A percentile compares a stretch with the other conserved stretches of the same genome.
These are phyloP conservation scores for Pyricularia pennisetigena DNA, from an alignment of 2,329 filamentous ascomycete species.

Conservation along the genomic window DNA sequence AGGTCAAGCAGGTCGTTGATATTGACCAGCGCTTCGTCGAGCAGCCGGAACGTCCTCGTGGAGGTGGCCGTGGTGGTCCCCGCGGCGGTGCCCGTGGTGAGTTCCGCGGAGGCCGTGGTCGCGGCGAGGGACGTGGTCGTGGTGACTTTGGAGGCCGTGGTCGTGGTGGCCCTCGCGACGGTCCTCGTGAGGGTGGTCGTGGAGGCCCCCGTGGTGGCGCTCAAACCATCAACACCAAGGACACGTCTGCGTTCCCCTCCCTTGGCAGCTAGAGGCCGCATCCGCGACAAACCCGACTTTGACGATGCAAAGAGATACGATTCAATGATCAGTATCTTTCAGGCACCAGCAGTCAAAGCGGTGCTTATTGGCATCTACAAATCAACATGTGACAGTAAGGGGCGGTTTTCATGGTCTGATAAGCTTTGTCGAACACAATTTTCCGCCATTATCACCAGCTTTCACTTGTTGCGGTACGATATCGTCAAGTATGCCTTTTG, in stretches of 20 bases:
- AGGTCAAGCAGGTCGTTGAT: slow-evolving; percentile 82
- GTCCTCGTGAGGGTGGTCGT: slow-evolving; percentile 12
- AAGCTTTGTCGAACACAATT: not conserved
- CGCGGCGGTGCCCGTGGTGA: slow-evolving; percentile 34
- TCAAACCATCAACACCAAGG: slow-evolving; percentile 45
- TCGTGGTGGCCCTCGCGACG: slow-evolving; percentile 28
- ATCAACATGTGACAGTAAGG: not conserved
- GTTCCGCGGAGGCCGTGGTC: slow-evolving; percentile 37
- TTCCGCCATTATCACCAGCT: not conserved
- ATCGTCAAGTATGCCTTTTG: not conserved
- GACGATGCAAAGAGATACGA: not conserved
- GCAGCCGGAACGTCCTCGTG: slow-evolving; percentile 45
- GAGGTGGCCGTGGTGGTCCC: slow-evolving; percentile 42
- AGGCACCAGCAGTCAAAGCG: not conserved
- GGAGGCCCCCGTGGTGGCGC: slow-evolving; percentile 17
- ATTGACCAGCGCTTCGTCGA: slow-evolving; percentile 80
- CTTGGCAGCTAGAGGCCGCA: slow-evolving; percentile 31
- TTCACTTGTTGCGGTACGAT: not conserved
- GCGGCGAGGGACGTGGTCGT: slow-evolving; percentile 34
- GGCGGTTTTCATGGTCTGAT: not conserved
- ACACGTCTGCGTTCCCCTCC: slow-evolving; percentile 51
- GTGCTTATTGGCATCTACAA: not conserved
- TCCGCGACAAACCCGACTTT: not conserved
- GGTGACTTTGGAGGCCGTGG: slow-evolving; percentile 34
- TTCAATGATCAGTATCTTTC: not conserved